A percentile compares a stretch with the other conserved stretches of the same genome.
Evolutionary conservation across 2,329 filamentous ascomycete species (phyloP).

Genomic region (Aspergillus alliaceus): DNA sequence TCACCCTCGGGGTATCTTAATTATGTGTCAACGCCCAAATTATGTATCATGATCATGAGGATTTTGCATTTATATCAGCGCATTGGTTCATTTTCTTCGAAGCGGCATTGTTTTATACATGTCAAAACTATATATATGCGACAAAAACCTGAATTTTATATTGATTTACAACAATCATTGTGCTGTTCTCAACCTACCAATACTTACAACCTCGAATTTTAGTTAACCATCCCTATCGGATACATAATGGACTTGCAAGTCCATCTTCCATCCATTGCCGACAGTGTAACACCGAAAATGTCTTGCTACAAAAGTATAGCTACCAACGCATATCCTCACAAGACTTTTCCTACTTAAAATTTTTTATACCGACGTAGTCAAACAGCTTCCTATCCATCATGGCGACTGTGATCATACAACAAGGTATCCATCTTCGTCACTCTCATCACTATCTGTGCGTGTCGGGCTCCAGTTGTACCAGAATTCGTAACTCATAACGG

Average conservation of each 20-base stretch:
- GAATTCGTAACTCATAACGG: conserved; percentile 61
- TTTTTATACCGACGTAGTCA: background rate
- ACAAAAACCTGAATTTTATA: background rate
- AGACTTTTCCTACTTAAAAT: no score
- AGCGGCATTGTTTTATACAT: background rate
- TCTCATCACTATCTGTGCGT: conserved; percentile 7
- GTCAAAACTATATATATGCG: background rate
- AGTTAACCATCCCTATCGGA: background rate
- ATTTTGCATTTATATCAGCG: conserved; percentile 11
- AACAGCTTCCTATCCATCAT: background rate
- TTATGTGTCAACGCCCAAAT: background rate
- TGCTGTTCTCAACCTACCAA: background rate
- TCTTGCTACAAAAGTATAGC: no score
- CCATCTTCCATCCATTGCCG: background rate
- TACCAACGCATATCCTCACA: no score
- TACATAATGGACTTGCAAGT: background rate
- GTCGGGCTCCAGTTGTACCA: conserved; percentile 41
- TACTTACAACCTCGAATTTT: background rate
- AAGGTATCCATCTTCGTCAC: conserved; percentile 15
- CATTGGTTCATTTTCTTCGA: background rate
- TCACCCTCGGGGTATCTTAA: background rate
- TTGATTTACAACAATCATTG: background rate
- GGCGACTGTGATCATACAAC: conserved; percentile 9
- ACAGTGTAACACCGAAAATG: no score
- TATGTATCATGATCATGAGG: conserved; percentile 1